phyloP scores from a whole-genome alignment of 2,329 filamentous ascomycete genomes.

The Cladophialophora carrionii region DNA sequence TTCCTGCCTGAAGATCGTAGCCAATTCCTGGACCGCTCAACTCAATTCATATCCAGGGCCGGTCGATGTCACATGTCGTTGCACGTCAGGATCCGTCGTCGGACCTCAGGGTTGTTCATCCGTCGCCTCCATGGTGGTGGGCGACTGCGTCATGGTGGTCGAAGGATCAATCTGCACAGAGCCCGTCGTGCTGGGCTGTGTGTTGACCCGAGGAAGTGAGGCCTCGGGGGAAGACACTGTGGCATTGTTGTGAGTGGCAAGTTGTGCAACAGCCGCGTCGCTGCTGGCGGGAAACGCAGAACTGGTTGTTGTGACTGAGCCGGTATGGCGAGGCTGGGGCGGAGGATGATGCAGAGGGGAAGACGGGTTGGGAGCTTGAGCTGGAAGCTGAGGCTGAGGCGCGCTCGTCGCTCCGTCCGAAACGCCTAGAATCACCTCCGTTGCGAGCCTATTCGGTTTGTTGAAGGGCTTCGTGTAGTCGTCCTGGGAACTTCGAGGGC shows the following conservation, averaged over 20 bases:
- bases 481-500: neutral
- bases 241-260: neutral
- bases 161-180: conserved; percentile 1
- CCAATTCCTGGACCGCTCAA: neutral
- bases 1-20: neutral
- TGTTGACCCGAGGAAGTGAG: neutral
- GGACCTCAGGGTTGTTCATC: neutral
- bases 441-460: conserved; percentile 6
- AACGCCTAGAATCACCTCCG: neutral
- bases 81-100: neutral
- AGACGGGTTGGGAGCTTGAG: too few relatives aligned
- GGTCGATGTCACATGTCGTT: neutral
- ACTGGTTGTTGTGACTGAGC: neutral
- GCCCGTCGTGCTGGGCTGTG: neutral
- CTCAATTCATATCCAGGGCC: neutral
- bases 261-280: conserved; percentile 8
- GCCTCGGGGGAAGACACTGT: neutral
- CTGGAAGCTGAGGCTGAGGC: neutral
- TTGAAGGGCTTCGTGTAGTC: neutral
- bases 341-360: neutral
- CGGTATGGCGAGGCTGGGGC: neutral
- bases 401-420: neutral
- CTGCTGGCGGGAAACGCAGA: conserved; percentile 28
- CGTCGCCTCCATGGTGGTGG: conserved; percentile 5
- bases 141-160: conserved; percentile 7